Evolutionary conservation across 23 red algal species (phyloP).

Genomic region (Rhodosorus marinus): DNA sequence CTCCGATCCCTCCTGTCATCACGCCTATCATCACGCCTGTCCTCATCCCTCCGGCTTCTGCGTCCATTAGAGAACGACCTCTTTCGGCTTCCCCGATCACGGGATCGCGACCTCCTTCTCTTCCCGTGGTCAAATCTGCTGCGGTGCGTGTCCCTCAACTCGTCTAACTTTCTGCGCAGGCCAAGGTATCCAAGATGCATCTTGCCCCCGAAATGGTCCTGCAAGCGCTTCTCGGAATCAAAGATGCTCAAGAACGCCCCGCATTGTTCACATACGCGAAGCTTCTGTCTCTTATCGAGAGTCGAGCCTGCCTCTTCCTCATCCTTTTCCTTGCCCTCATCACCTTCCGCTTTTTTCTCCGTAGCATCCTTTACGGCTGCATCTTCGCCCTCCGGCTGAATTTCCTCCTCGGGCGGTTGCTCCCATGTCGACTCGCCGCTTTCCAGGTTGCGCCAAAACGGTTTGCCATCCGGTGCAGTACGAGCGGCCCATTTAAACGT

Average conservation of each 20-base stretch:
- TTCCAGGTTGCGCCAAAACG: conserved; percentile 5
- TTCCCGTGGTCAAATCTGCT: no score
- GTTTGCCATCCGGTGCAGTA: conserved; percentile 7
- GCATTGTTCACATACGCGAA: conserved; percentile 9
- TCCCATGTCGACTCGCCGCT: conserved; percentile 6
- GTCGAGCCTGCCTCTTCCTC: background rate
- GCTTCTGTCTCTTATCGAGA: conserved; percentile 5
- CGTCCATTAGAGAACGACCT: no score
- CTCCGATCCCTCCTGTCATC: no score
- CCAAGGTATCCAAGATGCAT: conserved; percentile 10
- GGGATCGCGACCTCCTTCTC: no score
- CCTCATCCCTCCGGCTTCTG: no score
- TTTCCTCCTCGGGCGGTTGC: background rate
- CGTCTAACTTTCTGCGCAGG: conserved; percentile 4
- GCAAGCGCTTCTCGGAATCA: conserved; percentile 1
- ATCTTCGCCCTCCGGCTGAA: background rate
- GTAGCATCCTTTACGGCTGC: background rate
- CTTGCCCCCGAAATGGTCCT: conserved; percentile 14
- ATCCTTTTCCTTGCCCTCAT: background rate
- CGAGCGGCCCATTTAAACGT: no score
- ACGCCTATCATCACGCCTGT: no score
- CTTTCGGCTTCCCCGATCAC: no score
- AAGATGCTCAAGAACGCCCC: conserved; percentile 7
- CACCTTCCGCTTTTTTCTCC: background rate
- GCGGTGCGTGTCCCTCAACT: no score